Conservation (phyloP, 371 early-diverging fungal genomes). For the Circinella minor region DNA sequence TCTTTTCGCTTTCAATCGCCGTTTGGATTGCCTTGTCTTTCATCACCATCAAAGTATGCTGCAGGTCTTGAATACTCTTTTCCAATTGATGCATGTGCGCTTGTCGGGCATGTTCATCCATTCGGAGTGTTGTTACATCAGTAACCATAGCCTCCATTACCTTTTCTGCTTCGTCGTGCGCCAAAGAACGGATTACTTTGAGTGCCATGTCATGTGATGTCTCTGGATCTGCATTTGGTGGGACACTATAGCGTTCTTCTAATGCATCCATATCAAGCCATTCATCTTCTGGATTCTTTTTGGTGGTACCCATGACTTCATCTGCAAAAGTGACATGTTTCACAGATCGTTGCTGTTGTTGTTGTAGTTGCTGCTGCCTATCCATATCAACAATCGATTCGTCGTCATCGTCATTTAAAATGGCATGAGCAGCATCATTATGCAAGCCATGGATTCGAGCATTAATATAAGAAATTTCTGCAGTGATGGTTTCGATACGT, state of each 20-base stretch:
- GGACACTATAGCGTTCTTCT: conserved; percentile 58
- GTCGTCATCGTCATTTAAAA: conserved; percentile 45
- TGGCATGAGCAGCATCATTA: conserved; percentile 65
- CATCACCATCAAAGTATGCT: conserved; percentile 75
- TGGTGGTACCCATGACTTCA: conserved; percentile 24
- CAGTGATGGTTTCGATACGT: conserved; percentile 79
- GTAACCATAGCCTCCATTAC: conserved; percentile 77
- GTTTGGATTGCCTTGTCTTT: conserved; percentile 74
- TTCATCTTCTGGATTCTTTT: conserved; percentile 51
- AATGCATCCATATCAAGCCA: conserved; percentile 54
- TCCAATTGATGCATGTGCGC: conserved; percentile 68
- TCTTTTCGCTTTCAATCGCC: conserved; percentile 76
- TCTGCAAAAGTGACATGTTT: conserved; percentile 50
- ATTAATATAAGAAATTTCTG: conserved; percentile 78
- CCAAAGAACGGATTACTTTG: conserved; percentile 69
- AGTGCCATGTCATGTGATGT: conserved; percentile 64
- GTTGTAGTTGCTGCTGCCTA: not conserved
- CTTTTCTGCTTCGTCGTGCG: conserved; percentile 70
- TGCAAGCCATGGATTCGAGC: conserved; percentile 72
- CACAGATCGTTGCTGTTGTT: not conserved
- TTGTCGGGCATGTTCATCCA: conserved; percentile 63
- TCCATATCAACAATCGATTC: conserved; percentile 19
- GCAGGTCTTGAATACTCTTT: conserved; percentile 71
- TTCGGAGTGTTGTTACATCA: conserved; percentile 73
- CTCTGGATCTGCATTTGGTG: conserved; percentile 60